Base-by-base conservation (phyloP, 176 grass and related monocot genomes). In the Oryza rufipogon region DNA sequence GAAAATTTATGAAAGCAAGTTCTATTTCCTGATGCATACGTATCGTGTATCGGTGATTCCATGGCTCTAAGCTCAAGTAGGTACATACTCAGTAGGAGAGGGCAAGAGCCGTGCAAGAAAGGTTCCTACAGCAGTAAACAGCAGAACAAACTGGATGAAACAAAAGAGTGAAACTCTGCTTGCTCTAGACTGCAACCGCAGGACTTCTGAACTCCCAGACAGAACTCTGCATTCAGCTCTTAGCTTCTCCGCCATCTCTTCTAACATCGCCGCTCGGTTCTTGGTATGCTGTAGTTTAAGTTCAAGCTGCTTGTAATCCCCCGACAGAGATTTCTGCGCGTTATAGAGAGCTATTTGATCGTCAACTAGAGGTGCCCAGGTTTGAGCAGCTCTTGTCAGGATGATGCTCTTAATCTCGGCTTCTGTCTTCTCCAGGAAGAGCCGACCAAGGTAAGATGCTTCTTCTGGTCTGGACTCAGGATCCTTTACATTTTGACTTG, bases 351-450 rank as follows among this genome's bases (percentile, higher is more conserved):
- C 81, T 64, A 76, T 88, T 68, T 87, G 83, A 84, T 94, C 91
- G 33, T 86, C 66, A 5, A 32, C 19, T 10, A 81, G 41, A 39
- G 73, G 32, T 73, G 68, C 63, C 20, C 86, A 87, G 12, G 52
- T 86, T 49, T 92, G 78, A 41, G 49, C 75, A 5, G 89, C 64
- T 83, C 87, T 87, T 69, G 83, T 81, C 56, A 96, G 87, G 74
- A 96, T 71, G 19, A 89, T 47, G 74, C 52, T 84, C 71, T 84
- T 74, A 61, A 94, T 89, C 75, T 99, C 96, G 7, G 86, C 74
- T 82, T 89, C 89, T 23, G 94, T 74, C 49, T 81, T 96, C 70
- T 92, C 84, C 85, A 86, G 74, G 36, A 94, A 58, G n/a, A 98
- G 22, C 17, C 11, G 67, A 22, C 92, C 91, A 75, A 99, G 75